Conservation (phyloP, 2,329 filamentous ascomycete species). For the Botrytis hyacinthi region DNA sequence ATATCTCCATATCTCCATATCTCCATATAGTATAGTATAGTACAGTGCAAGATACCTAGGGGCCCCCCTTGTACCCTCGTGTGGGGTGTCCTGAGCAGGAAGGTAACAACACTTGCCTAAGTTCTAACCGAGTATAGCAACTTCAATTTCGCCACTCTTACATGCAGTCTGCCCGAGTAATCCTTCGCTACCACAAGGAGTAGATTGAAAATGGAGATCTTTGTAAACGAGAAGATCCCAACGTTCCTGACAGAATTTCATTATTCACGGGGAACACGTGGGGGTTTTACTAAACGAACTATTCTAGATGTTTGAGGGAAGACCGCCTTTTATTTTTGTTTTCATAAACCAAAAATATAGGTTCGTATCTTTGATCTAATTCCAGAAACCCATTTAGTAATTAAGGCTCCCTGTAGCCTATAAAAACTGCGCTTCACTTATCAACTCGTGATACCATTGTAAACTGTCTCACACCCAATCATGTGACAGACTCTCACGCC, state of each 20-base stretch:
- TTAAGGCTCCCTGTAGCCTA: not conserved
- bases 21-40: not conserved
- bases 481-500: not conserved
- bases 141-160: slow-evolving; percentile 13
- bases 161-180: not conserved
- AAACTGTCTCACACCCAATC: not conserved
- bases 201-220: not conserved
- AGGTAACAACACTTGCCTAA: slow-evolving; percentile 5
- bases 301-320: not conserved
- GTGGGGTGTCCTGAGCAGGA: not conserved
- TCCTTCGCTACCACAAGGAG: not conserved
- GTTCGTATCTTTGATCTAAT: not conserved
- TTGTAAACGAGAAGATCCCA: not conserved
- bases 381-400: not conserved
- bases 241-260: not conserved
- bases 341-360: not conserved
- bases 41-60: not conserved
- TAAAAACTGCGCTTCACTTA: not conserved
- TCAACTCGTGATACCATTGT: not conserved
- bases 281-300: not conserved
- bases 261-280: not conserved
- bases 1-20: not conserved
- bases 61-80: not conserved
- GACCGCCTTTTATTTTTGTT: not conserved
- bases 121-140: slow-evolving; percentile 6